Evolutionary conservation across 768 basidiomycete species (phyloP), one percentile per base, ranked within the genome.

Genomic region (Ramaria rubella): DNA sequence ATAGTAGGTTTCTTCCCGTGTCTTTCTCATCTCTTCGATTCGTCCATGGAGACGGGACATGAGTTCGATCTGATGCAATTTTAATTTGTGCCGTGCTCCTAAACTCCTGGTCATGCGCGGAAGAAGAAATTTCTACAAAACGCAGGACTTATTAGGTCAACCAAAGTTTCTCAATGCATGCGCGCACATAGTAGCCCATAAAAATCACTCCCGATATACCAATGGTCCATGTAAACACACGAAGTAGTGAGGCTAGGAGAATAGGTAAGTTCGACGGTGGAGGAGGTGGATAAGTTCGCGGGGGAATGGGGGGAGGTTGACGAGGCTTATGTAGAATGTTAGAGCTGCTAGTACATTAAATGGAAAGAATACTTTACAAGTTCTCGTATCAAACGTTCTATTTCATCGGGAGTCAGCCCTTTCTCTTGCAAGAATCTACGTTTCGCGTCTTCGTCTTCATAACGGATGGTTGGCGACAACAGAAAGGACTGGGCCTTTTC

Each of bases 251-350:
- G 11, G 82, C 67, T n/a, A 90, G 70, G 36, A 90, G 75, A 44
- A 76, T 75, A 0, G 87, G 87, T 1, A 90, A 69, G 62, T 78
- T 81, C 3, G 87, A 90, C 2, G 86, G 86, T 4, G 82, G 79
- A 11, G 75, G 78, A 58, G 78, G 80, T 3, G 87, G 87, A 62
- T 90, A 90, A 48, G 83, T 82, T 61, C 86, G 78, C 0, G 87
- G 86, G 19, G 87, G 87, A 33, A 90, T 68, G 5, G 68, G 57
- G 8, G 84, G 86, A 11, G 67, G 63, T 64, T 72, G 64, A 15
- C 56, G 56, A 15, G 67, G 67, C 63, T 67, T 17, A 5, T 43
- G 17, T 24, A 17, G 17, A 19, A 26, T 4, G 5, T 27, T 44
- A 4, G 21, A 45, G 14, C 17, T 24, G 21, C 40, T 14, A 7